Base-by-base conservation (phyloP, 495 filamentous ascomycete species). In the Neurospora terricola region DNA sequence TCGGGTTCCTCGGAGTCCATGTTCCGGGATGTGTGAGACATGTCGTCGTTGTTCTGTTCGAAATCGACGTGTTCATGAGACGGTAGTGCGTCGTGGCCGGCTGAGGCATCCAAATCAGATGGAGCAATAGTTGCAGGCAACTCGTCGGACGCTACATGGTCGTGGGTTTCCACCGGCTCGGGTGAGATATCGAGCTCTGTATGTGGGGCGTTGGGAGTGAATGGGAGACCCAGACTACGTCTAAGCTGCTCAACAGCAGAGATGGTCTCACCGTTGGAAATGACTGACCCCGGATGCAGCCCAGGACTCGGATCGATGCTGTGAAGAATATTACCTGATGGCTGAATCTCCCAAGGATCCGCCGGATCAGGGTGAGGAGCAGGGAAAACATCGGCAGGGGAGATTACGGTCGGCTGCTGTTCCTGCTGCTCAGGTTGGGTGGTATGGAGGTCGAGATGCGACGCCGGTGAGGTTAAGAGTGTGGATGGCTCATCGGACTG, bases 91-190 rank as follows among this genome's bases (percentile, higher is more conserved):
- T 77, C 75, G 43, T 78, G 72, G 18, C 81, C 80, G 36, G 81
- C 74, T 18, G 82, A 82, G 1, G 79, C 73, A 14, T 80, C 80
- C 27, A 85, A 69, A 70, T 77, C 76, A 36, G 82, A 81, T 6
- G 83, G 83, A 10, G 83, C 79, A 36, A 85, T 76, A 4, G 82
- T 84, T 27, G 70, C 73, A 14, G 80, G 78, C 40, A 71, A 62
- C 36, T 73, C 75, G 21, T 76, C 69, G 16, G 38, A n/a, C 2
- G 34, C 23, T 48, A 68, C 34, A 70, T 66, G 59, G 0, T 43
- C 34, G 18, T 38, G 39, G 42, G 54, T 42, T 43, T 68, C 62
- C 7, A 37, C 54, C 23, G 54, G 54, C 27, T 66, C 54, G 6
- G 54, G 54, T 0, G 54, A 66, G 14, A 66, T 66, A 30, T 66